A percentile compares a stretch with the other conserved stretches of the same genome.
These are phyloP conservation scores for Lecanicillium sp. DNA, from an alignment of 2,329 filamentous ascomycete species.

Conservation along the genomic window DNA sequence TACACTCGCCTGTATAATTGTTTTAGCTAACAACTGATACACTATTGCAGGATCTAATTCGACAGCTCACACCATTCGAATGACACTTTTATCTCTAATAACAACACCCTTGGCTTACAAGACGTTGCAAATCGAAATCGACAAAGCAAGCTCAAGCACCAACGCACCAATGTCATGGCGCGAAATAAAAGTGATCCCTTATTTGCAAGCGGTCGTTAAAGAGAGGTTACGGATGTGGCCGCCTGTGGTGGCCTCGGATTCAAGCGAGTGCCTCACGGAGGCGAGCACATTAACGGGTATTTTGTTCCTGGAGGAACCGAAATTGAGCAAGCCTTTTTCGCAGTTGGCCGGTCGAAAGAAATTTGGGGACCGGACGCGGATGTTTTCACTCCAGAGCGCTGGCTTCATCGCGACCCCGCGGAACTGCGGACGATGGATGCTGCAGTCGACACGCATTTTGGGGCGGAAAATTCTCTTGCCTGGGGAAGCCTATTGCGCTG, in stretches of 20 bases:
- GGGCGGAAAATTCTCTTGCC: slow-evolving; percentile 39
- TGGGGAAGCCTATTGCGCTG: slow-evolving; percentile 41
- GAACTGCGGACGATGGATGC: slow-evolving; percentile 29
- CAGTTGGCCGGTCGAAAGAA: slow-evolving; percentile 41
- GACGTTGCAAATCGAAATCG: slow-evolving; percentile 37
- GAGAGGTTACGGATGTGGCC: slow-evolving; percentile 52
- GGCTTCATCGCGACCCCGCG: slow-evolving; percentile 35
- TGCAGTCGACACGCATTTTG: slow-evolving; percentile 39
- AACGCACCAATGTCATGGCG: slow-evolving; percentile 36
- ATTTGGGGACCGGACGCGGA: slow-evolving; percentile 48
- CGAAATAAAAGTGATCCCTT: slow-evolving; percentile 43
- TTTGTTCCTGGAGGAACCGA: slow-evolving; percentile 46
- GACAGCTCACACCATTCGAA: slow-evolving; percentile 47
- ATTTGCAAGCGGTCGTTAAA: slow-evolving; percentile 52
- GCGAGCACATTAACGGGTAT: slow-evolving; percentile 44
- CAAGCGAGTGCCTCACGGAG: slow-evolving; percentile 45
- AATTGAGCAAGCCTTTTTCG: slow-evolving; percentile 50
- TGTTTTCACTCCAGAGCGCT: slow-evolving; percentile 47
- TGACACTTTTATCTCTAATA: slow-evolving; percentile 45
- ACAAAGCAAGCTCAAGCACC: slow-evolving; percentile 32
- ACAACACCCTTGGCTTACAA: slow-evolving; percentile 38
- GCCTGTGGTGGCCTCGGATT: slow-evolving; percentile 49
- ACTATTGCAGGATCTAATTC: slow-evolving; percentile 57
- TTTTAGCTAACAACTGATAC: not conserved
- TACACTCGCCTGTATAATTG: not conserved